A percentile compares a stretch with the other conserved stretches of the same genome.
phyloP scores from a whole-genome alignment of 129 eudicot species.

The Escallonia rubra region DNA sequence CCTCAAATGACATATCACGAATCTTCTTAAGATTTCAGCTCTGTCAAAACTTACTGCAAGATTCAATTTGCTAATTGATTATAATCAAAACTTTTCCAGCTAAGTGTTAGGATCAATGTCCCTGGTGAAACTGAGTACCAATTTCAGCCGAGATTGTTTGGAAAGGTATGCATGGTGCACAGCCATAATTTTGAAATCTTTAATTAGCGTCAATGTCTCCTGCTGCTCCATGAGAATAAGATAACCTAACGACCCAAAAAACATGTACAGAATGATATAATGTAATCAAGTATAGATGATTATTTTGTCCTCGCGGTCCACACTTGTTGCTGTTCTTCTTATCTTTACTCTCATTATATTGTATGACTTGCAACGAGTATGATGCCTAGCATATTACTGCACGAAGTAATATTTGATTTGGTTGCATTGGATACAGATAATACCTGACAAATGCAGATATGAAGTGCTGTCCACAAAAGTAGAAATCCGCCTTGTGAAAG shows the following conservation, averaged over 20 bases:
- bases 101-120: slow-evolving; percentile 63
- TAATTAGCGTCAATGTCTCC: no score
- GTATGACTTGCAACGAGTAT: no score
- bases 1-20: neutral
- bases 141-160: slow-evolving; percentile 74
- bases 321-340: no score
- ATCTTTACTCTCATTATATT: no score
- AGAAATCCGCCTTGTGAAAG: slow-evolving; percentile 86
- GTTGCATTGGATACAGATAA: slow-evolving; percentile 36
- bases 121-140: slow-evolving; percentile 61
- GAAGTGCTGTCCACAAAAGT: slow-evolving; percentile 74
- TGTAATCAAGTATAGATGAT: no score
- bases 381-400: no score
- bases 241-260: no score
- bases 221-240: no score
- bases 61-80: neutral
- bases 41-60: neutral
- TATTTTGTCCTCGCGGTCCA: no score
- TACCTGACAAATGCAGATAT: slow-evolving; percentile 67
- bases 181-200: no score
- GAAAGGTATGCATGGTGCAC: slow-evolving; percentile 43
- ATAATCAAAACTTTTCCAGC: slow-evolving; percentile 34
- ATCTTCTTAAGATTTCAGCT: neutral
- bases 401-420: neutral
- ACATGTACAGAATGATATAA: no score